Percentiles rank a stretch among this genome's conserved stretches.
Conservation (phyloP, 2,329 filamentous ascomycete species). For the Kalaharituber pfeilii region DNA sequence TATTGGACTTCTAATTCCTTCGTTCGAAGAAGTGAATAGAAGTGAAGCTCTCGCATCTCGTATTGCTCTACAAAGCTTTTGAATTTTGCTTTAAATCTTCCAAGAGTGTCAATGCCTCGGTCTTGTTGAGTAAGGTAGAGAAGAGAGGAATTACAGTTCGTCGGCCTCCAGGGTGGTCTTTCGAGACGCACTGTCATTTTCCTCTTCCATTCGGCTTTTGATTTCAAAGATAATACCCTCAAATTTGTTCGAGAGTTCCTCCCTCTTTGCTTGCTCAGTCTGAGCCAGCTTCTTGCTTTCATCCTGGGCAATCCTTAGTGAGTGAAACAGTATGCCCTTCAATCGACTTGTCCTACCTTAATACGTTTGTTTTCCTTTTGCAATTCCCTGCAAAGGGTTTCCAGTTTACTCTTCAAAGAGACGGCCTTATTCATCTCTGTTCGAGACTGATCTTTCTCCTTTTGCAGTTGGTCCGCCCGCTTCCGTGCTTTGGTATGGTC, state of each 20-base stretch:
- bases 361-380: slow-evolving; percentile 97
- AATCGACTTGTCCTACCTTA: no score
- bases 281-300: slow-evolving; percentile 88
- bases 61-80: slow-evolving; percentile 95
- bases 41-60: slow-evolving; percentile 85
- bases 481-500: slow-evolving; percentile 95
- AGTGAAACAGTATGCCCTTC: no score
- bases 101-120: slow-evolving; percentile 5
- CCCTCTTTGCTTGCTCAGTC: slow-evolving; percentile 63
- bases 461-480: slow-evolving; percentile 80
- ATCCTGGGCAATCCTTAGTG: slow-evolving; percentile 37
- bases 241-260: slow-evolving; percentile 27
- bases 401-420: slow-evolving; percentile 84
- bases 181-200: slow-evolving; percentile 66
- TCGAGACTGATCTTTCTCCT: slow-evolving; percentile 81
- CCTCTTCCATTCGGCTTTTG: slow-evolving; percentile 38
- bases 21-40: slow-evolving; percentile 75
- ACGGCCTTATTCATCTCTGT: slow-evolving; percentile 80
- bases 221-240: slow-evolving; percentile 23
- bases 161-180: slow-evolving; percentile 75
- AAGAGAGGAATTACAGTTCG: slow-evolving; percentile 72
- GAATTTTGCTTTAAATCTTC: slow-evolving; percentile 72
- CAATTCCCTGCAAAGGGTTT: slow-evolving; percentile 86
- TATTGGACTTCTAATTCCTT: slow-evolving; percentile 94
- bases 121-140: no score